Conservation (phyloP, 2,329 filamentous ascomycete genomes). For the Microsporum ferrugineum region DNA sequence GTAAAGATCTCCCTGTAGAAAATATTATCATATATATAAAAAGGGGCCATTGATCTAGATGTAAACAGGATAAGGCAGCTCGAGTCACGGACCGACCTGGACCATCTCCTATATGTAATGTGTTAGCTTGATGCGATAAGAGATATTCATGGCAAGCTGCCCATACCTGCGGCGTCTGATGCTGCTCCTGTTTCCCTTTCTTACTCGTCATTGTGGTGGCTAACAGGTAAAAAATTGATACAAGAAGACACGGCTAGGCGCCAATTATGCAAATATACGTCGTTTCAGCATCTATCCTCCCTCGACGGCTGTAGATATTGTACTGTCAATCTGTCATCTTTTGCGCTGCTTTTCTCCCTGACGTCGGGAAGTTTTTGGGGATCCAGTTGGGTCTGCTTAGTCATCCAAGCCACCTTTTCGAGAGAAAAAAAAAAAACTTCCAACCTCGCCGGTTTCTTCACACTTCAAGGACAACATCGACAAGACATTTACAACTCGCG, state of each 20-base stretch:
- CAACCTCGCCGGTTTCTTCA: slow-evolving; percentile 7
- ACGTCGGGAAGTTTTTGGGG: neutral
- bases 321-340: neutral
- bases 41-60: neutral
- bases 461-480: slow-evolving; percentile 9
- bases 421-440: neutral
- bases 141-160: neutral
- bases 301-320: neutral
- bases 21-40: neutral
- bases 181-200: slow-evolving; percentile 24
- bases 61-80: neutral
- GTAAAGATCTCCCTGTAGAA: neutral
- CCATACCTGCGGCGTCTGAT: slow-evolving; percentile 10
- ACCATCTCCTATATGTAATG: slow-evolving; percentile 74
- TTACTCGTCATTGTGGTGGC: slow-evolving; percentile 26
- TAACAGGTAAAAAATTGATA: neutral
- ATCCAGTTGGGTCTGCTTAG: slow-evolving; percentile 10
- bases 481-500: neutral
- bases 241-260: neutral
- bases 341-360: neutral
- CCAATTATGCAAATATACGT: neutral
- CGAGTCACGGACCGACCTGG: slow-evolving; percentile 77
- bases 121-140: slow-evolving; percentile 2
- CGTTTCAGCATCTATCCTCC: neutral
- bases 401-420: slow-evolving; percentile 8